These are phyloP conservation scores for Pichia sp. DNA, from an alignment of 1,139 yeast genomes.

Conservation along the genomic window DNA sequence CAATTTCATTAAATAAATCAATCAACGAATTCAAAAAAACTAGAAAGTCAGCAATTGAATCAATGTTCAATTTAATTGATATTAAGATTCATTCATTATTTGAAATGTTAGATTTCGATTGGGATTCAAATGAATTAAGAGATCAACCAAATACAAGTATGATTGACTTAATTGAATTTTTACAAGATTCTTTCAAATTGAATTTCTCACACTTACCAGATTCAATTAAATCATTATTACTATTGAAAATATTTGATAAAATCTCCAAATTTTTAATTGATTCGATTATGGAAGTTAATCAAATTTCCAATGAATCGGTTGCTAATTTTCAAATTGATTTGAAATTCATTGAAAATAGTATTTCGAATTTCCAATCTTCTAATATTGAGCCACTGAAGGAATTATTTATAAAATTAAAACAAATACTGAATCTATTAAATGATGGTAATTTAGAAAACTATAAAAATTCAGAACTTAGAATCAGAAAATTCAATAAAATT, in stretches of 20 bases:
- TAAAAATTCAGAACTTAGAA: slow-evolving; percentile 46
- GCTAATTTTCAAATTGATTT: slow-evolving; percentile 59
- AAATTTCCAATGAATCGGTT: slow-evolving; percentile 43
- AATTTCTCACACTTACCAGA: slow-evolving; percentile 81
- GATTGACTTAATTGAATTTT: slow-evolving; percentile 79
- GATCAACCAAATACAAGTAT: slow-evolving; percentile 68
- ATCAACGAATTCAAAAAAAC: slow-evolving; percentile 50
- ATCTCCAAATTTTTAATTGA: slow-evolving; percentile 66
- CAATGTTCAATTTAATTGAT: slow-evolving; percentile 76
- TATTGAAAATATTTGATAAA: slow-evolving; percentile 82
- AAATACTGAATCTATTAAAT: slow-evolving; percentile 51
- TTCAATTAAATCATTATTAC: slow-evolving; percentile 68
- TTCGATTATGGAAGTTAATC: slow-evolving; percentile 48
- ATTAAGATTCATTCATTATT: slow-evolving; percentile 70
- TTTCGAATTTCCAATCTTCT: slow-evolving; percentile 23
- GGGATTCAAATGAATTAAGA: slow-evolving; percentile 51
- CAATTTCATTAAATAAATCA: slow-evolving; percentile 33
- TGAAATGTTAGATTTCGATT: slow-evolving; percentile 81
- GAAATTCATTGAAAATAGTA: slow-evolving; percentile 44
- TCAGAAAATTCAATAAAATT: slow-evolving; percentile 55
- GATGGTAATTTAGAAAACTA: slow-evolving; percentile 46
- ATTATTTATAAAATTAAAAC: slow-evolving; percentile 54
- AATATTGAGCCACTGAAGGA: slow-evolving; percentile 30
- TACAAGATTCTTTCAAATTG: slow-evolving; percentile 79
- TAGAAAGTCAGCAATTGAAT: slow-evolving; percentile 70